Evolutionary conservation across 306 rosid species (phyloP).

Genomic region (Astragalus glycyphyllos): DNA sequence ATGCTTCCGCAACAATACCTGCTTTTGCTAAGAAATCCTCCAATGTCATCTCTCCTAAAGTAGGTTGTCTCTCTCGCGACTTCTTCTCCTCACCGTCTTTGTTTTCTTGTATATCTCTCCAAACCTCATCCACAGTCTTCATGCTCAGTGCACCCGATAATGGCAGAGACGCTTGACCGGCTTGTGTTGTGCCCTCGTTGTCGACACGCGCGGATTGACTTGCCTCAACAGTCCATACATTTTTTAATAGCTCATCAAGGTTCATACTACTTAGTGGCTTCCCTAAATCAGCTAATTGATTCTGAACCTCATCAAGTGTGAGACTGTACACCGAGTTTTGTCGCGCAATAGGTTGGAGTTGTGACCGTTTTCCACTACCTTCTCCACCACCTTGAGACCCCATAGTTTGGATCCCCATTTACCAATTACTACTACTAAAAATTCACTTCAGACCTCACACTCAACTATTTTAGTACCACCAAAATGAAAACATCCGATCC

Average conservation of each 20-base stretch:
- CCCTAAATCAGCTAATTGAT: conserved; percentile 90
- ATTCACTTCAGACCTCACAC: conserved; percentile 40
- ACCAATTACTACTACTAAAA: conserved; percentile 44
- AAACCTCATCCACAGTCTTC: conserved; percentile 98
- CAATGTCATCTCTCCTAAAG: conserved; percentile 98
- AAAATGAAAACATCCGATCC: conserved; percentile 4
- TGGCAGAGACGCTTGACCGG: conserved; percentile 69
- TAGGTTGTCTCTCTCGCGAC: conserved; percentile 72
- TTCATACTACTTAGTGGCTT: conserved; percentile 97
- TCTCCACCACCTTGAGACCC: conserved; percentile 85
- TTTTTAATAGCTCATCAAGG: conserved; percentile 95
- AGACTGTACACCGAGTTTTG: conserved; percentile 92
- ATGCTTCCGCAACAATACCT: conserved; percentile 78
- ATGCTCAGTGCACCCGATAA: conserved; percentile 77
- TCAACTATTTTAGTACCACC: conserved; percentile 8
- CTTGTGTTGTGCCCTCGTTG: conserved; percentile 56
- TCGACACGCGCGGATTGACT: conserved; percentile 62
- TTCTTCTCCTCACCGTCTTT: conserved; percentile 65
- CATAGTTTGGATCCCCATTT: conserved; percentile 88
- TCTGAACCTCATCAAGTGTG: conserved; percentile 95
- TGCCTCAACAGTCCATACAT: conserved; percentile 88
- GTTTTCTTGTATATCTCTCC: conserved; percentile 92
- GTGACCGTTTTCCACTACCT: conserved; percentile 70
- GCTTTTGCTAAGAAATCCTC: conserved; percentile 99
- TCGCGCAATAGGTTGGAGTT: conserved; percentile 65